Evolutionary conservation across 2,329 filamentous ascomycete species (phyloP).

Genomic region (Sarocladium kiliense): DNA sequence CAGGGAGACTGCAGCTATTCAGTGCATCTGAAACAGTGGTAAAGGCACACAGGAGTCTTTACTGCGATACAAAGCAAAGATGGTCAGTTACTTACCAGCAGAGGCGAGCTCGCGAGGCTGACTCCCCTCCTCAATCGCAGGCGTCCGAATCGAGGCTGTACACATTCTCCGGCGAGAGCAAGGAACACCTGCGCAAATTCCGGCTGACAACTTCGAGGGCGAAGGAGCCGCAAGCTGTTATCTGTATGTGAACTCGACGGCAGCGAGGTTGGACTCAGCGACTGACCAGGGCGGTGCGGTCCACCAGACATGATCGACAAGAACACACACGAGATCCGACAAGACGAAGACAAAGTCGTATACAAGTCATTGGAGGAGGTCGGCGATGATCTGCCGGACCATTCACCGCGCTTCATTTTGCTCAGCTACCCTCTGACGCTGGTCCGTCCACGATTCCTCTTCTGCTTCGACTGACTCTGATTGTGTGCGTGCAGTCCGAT

Average conservation of each 20-base stretch:
- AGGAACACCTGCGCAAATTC: constrained; percentile 88
- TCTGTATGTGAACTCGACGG: constrained; percentile 62
- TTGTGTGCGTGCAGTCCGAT: constrained; percentile 51
- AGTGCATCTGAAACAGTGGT: too few species aligned
- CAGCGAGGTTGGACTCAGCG: background rate
- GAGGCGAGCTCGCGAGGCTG: constrained; percentile 12
- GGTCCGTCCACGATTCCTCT: too few species aligned
- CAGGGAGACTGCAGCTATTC: too few species aligned
- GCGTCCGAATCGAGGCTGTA: constrained; percentile 83
- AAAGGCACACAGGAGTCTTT: too few species aligned
- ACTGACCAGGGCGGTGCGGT: background rate
- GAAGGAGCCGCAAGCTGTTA: constrained; percentile 82
- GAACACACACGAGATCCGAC: constrained; percentile 81
- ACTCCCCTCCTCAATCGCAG: constrained; percentile 15
- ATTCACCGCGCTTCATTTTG: constrained; percentile 83
- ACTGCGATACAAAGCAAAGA: background rate
- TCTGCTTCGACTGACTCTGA: constrained; percentile 11
- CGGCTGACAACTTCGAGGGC: constrained; percentile 83
- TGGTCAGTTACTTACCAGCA: background rate
- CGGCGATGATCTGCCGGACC: constrained; percentile 85
- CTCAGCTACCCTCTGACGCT: constrained; percentile 87
- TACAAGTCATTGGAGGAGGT: constrained; percentile 80
- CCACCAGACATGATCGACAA: constrained; percentile 82
- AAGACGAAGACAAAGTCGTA: constrained; percentile 68
- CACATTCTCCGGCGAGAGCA: constrained; percentile 87